Evolutionary conservation across 75 land plant genomes (phyloP).

Genomic region (Ceratopteris richardii): DNA sequence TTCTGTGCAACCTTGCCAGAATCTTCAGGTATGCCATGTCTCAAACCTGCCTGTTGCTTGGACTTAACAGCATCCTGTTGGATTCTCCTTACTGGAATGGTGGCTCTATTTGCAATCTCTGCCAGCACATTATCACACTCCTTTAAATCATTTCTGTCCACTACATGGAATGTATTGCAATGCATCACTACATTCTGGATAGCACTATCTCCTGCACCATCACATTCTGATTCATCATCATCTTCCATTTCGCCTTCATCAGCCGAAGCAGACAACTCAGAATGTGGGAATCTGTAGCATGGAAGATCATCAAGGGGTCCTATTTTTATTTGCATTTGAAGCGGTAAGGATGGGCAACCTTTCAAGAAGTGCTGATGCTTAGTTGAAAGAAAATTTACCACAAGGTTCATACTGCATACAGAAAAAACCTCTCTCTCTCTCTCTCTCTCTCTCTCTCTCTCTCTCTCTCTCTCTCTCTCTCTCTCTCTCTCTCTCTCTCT

Average conservation of each 20-base stretch:
- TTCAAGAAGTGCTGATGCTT: slow-evolving; percentile 40
- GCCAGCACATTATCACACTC: no score
- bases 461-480: no score
- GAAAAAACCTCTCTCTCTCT: no score
- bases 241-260: slow-evolving; percentile 23
- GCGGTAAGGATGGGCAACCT: slow-evolving; percentile 67
- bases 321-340: slow-evolving; percentile 54
- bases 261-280: not conserved
- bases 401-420: slow-evolving; percentile 49
- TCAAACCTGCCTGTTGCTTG: no score
- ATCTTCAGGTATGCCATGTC: no score
- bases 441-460: no score
- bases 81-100: no score
- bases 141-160: not conserved
- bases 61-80: no score
- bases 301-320: slow-evolving; percentile 71
- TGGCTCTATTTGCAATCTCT: no score
- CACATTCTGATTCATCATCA: slow-evolving; percentile 12
- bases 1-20: no score
- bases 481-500: no score
- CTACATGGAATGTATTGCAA: not conserved
- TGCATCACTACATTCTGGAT: not conserved
- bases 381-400: slow-evolving; percentile 80
- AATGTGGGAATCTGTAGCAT: no score
- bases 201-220: not conserved